Conservation (phyloP, 768 basidiomycete species). For the Naematelia encephala region DNA sequence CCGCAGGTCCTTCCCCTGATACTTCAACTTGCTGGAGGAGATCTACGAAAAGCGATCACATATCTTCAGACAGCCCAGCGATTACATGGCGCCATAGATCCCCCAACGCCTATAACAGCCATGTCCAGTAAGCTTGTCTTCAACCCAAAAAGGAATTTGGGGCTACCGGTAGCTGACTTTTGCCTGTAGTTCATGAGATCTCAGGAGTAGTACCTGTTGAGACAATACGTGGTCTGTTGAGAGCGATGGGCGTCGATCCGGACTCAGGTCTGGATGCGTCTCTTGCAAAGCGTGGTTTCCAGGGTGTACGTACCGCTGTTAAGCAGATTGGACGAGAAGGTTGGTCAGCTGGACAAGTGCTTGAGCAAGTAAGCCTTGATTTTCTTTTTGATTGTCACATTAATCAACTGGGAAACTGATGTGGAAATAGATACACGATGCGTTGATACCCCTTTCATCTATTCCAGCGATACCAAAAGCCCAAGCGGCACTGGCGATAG, state of each 20-base stretch:
- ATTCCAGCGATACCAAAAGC: slow-evolving; percentile 78
- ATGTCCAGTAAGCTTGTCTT: slow-evolving; percentile 56
- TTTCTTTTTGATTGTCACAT: neutral
- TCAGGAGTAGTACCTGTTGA: slow-evolving; percentile 85
- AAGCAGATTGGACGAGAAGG: slow-evolving; percentile 77
- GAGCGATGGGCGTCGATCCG: slow-evolving; percentile 68
- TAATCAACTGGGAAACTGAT: no score
- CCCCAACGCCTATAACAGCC: slow-evolving; percentile 70
- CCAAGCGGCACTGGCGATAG: slow-evolving; percentile 73
- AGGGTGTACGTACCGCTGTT: slow-evolving; percentile 58
- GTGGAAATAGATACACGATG: slow-evolving; percentile 77
- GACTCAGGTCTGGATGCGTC: slow-evolving; percentile 39
- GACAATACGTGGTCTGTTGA: slow-evolving; percentile 67
- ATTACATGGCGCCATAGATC: slow-evolving; percentile 68
- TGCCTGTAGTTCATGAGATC: slow-evolving; percentile 72
- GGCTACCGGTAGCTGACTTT: neutral
- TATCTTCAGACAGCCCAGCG: slow-evolving; percentile 94
- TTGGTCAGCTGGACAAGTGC: slow-evolving; percentile 83
- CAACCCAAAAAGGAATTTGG: neutral
- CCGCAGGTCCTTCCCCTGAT: slow-evolving; percentile 44
- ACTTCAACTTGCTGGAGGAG: slow-evolving; percentile 66
- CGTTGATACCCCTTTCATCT: slow-evolving; percentile 76
- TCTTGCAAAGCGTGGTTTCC: slow-evolving; percentile 54
- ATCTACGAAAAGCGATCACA: slow-evolving; percentile 93
- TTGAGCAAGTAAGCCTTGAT: slow-evolving; percentile 67